phyloP scores from a whole-genome alignment of 805 yeast species.

The Torulaspora quercuum region DNA sequence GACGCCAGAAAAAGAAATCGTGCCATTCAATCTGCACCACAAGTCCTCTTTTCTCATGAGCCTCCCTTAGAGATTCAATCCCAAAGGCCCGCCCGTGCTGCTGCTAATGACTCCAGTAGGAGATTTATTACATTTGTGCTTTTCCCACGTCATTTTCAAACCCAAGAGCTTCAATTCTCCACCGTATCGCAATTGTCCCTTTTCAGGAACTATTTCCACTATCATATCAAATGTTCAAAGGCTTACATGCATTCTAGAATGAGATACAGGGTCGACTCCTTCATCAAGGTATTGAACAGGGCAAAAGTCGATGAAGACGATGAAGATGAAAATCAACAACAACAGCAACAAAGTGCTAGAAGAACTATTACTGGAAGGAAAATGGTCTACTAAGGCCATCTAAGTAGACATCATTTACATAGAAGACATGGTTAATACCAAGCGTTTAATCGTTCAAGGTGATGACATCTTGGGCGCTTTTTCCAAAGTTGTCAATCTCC shows the following conservation, averaged over 20 bases:
- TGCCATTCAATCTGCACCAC: conserved; percentile 97
- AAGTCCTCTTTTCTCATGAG: conserved; percentile 88
- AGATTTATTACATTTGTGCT: conserved; percentile 63
- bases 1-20: conserved; percentile 92
- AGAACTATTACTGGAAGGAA: conserved; percentile 38
- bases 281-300: conserved; percentile 90
- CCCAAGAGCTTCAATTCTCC: conserved; percentile 40
- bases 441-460: no score
- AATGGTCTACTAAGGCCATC: conserved; percentile 27
- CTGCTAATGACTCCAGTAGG: conserved; percentile 40
- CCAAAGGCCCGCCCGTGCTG: conserved; percentile 31
- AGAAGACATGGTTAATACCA: no score
- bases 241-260: conserved; percentile 98
- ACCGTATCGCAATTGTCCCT: conserved; percentile 81
- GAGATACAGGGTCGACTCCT: conserved; percentile 93
- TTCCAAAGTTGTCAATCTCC: no score
- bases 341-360: conserved; percentile 22
- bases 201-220: conserved; percentile 96
- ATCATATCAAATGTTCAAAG: conserved; percentile 96
- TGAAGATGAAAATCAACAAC: conserved; percentile 40
- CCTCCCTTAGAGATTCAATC: conserved; percentile 84
- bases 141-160: conserved; percentile 85
- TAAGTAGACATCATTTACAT: neutral
- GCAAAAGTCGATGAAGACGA: conserved; percentile 92
- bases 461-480: no score